Percentiles rank a stretch among this genome's conserved stretches.
These are phyloP conservation scores for Lentithecium fluviatile DNA, from an alignment of 495 filamentous ascomycete genomes.

Conservation along the genomic window DNA sequence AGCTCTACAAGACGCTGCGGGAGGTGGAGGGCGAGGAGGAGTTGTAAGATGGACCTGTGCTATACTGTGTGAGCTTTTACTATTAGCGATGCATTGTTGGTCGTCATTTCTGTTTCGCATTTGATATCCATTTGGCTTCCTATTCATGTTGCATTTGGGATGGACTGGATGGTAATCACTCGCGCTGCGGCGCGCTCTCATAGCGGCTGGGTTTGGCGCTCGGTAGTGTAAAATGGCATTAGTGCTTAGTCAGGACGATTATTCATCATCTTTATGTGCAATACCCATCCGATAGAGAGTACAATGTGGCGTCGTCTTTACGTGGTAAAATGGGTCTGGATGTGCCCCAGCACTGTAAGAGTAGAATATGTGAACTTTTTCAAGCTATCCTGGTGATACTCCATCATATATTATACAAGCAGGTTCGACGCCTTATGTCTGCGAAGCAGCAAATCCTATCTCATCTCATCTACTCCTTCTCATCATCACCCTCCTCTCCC, in stretches of 20 bases:
- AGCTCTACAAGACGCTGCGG: constrained; percentile 23
- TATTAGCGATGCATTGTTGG: constrained; percentile 11
- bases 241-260: background rate
- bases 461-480: no score
- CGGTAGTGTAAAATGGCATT: background rate
- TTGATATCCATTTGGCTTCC: background rate
- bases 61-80: background rate
- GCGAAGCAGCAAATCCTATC: no score
- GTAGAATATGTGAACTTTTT: no score
- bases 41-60: background rate
- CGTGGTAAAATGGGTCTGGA: no score
- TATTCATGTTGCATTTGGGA: background rate
- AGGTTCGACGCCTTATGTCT: no score
- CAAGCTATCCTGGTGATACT: no score
- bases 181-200: background rate
- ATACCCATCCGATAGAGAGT: no score
- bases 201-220: background rate
- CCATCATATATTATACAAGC: no score
- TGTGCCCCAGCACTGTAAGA: no score
- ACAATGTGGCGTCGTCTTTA: no score
- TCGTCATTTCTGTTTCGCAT: background rate
- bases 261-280: no score
- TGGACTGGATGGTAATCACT: background rate
- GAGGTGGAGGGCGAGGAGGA: constrained; percentile 14
- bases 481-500: no score